Evolutionary conservation across 2,329 filamentous ascomycete genomes (phyloP).

Genomic region (Cladophialophora exuberans): DNA sequence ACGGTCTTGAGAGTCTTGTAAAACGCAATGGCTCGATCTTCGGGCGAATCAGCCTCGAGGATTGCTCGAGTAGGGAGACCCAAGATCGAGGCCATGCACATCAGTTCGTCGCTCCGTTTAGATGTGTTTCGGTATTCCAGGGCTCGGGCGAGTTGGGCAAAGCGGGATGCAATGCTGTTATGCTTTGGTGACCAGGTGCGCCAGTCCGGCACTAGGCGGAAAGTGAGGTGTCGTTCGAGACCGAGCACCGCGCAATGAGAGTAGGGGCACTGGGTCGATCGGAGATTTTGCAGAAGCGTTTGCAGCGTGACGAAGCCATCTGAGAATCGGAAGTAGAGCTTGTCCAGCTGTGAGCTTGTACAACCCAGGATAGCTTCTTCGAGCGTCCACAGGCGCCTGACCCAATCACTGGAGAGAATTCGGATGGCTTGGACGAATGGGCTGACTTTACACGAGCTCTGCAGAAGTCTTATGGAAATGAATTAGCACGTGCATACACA

Average conservation of each 20-base stretch:
- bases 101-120: slow-evolving; percentile 76
- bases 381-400: background rate
- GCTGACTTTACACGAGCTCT: background rate
- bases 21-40: slow-evolving; percentile 4
- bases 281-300: background rate
- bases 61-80: slow-evolving; percentile 66
- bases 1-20: slow-evolving; percentile 4
- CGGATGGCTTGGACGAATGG: slow-evolving; percentile 2
- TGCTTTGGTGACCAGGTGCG: background rate
- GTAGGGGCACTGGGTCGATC: slow-evolving; percentile 1
- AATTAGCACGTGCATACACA: background rate
- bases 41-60: slow-evolving; percentile 1
- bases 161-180: background rate
- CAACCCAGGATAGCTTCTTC: slow-evolving; percentile 1
- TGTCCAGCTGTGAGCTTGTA: background rate
- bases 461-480: background rate
- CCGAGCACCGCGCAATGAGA: background rate
- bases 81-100: slow-evolving; percentile 91
- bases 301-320: background rate
- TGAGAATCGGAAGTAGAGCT: slow-evolving; percentile 4
- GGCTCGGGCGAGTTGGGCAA: slow-evolving; percentile 2
- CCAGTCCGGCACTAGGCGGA: slow-evolving; percentile 1
- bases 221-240: background rate
- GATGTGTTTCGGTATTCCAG: slow-evolving; percentile 5
- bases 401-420: slow-evolving; percentile 1